Evolutionary conservation across 352 stramenopile genomes (phyloP).

Genomic region (Phytophthora palmivora): DNA sequence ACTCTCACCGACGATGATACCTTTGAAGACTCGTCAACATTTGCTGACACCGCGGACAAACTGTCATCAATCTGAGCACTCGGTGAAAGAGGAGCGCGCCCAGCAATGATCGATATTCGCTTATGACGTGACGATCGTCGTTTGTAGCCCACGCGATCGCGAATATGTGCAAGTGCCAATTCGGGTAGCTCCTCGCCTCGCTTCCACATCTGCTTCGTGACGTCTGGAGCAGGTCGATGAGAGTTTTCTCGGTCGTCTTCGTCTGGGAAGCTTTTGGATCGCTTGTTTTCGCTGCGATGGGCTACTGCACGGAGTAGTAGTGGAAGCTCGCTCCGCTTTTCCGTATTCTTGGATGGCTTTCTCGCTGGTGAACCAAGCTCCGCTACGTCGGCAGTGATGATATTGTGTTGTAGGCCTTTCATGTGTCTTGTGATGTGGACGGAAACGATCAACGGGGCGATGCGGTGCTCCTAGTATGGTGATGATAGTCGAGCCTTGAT

Average conservation of each 20-base stretch:
- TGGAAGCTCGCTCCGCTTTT: slow-evolving; percentile 19
- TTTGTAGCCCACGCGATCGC: slow-evolving; percentile 32
- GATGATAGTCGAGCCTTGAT: slow-evolving; percentile 21
- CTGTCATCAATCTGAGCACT: neutral
- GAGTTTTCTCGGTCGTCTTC: slow-evolving; percentile 5
- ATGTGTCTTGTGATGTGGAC: slow-evolving; percentile 8
- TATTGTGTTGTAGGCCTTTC: slow-evolving; percentile 2
- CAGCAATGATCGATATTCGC: slow-evolving; percentile 42
- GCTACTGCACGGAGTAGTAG: slow-evolving; percentile 19
- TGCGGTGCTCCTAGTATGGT: slow-evolving; percentile 9
- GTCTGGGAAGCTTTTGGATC: neutral
- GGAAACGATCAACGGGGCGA: slow-evolving; percentile 19
- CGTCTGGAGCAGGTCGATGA: slow-evolving; percentile 13
- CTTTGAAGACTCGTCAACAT: neutral
- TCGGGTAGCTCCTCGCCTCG: slow-evolving; percentile 31
- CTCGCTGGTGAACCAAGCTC: neutral
- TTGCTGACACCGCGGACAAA: neutral
- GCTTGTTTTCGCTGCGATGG: slow-evolving; percentile 12
- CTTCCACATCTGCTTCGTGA: slow-evolving; percentile 40
- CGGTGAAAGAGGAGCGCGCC: neutral
- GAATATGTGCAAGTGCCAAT: slow-evolving; percentile 32
- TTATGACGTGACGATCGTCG: slow-evolving; percentile 1
- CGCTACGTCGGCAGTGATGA: neutral
- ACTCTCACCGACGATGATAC: neutral
- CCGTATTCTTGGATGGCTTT: neutral